Evolutionary conservation across 2,329 filamentous ascomycete species (phyloP).

Genomic region (Cytospora mali): DNA sequence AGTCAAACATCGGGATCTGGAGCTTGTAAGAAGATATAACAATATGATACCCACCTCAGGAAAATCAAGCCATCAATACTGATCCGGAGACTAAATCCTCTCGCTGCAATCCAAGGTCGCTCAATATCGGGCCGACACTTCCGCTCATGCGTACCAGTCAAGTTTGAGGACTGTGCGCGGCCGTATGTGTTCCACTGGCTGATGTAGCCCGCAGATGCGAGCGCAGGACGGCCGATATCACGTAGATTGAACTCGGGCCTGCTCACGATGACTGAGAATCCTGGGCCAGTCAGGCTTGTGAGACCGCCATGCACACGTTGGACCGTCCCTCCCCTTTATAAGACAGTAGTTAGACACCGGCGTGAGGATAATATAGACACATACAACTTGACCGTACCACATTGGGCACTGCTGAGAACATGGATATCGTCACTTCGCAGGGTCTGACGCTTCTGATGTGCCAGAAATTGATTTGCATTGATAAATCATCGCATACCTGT

Average conservation of each 20-base stretch:
- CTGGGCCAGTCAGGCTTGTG: too few relatives aligned
- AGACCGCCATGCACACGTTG: too few relatives aligned
- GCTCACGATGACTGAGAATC: too few relatives aligned
- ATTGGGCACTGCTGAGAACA: background rate
- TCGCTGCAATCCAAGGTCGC: background rate
- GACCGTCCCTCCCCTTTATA: too few relatives aligned
- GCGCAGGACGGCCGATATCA: too few relatives aligned
- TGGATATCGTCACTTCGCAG: background rate
- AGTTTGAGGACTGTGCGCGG: too few relatives aligned
- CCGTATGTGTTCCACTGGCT: background rate
- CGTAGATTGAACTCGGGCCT: too few relatives aligned
- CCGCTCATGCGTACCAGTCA: background rate
- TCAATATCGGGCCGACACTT: background rate
- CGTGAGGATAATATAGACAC: too few relatives aligned
- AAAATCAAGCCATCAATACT: background rate
- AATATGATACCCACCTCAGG: constrained; percentile 1
- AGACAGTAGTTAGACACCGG: too few relatives aligned
- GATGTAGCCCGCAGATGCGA: too few relatives aligned
- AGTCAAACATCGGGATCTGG: background rate
- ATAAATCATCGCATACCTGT: background rate
- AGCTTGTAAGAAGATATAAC: background rate
- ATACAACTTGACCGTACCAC: background rate
- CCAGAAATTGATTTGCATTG: background rate
- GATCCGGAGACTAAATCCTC: background rate
- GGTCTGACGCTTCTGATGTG: background rate